Evolutionary conservation across 2,329 filamentous ascomycete species (phyloP).

Genomic region (Aureobasidium subglaciale): DNA sequence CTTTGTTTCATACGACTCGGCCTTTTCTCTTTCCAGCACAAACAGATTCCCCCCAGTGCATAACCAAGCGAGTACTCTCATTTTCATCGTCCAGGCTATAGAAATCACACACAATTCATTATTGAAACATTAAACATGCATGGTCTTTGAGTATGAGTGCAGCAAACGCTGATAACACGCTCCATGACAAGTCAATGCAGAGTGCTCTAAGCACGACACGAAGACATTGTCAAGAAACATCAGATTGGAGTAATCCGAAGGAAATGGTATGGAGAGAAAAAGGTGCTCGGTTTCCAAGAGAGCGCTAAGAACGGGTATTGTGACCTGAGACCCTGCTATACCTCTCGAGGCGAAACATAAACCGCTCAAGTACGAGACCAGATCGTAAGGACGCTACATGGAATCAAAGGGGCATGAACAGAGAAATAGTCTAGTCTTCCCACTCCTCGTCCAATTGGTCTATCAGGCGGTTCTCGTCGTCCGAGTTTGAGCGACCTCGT

Average conservation of each 20-base stretch:
- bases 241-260: no score
- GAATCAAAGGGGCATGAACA: not conserved
- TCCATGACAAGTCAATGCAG: no score
- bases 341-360: not conserved
- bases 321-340: no score
- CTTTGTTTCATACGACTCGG: not conserved
- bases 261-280: no score
- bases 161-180: no score
- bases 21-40: not conserved
- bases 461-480: slow-evolving; percentile 89
- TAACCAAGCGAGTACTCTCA: slow-evolving; percentile 1
- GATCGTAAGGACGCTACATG: not conserved
- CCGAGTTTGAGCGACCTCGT: slow-evolving; percentile 44
- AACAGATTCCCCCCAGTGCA: not conserved
- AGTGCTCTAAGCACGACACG: no score
- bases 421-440: slow-evolving; percentile 56
- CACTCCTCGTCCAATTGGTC: slow-evolving; percentile 96
- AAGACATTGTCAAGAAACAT: not conserved
- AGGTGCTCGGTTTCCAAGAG: no score
- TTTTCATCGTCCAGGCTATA: slow-evolving; percentile 5
- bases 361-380: not conserved
- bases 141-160: no score
- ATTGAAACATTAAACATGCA: no score
- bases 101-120: not conserved
- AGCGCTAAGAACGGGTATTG: no score